phyloP scores from a whole-genome alignment of 768 basidiomycete species.

The Phylloporus sp. region DNA sequence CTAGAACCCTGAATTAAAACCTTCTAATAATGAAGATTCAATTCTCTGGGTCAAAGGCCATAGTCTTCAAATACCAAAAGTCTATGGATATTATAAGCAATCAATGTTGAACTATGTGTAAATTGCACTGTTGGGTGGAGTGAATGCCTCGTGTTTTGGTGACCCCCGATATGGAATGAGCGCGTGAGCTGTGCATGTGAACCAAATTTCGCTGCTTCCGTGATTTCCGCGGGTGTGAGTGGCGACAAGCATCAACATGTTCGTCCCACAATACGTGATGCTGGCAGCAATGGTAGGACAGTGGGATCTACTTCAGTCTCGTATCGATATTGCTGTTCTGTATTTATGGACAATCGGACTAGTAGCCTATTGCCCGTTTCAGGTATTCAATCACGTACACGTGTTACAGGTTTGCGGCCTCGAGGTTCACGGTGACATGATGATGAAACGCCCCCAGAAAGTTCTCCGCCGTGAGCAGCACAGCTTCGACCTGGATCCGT shows the following conservation, averaged over 20 bases:
- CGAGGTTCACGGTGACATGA: slow-evolving; percentile 20
- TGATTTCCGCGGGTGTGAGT: neutral
- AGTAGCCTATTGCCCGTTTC: slow-evolving; percentile 5
- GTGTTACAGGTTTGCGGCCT: slow-evolving; percentile 25
- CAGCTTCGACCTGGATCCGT: slow-evolving; percentile 17
- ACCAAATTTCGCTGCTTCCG: neutral
- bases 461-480: slow-evolving; percentile 16
- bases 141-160: too few species aligned
- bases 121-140: too few species aligned
- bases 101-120: too few species aligned
- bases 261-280: neutral
- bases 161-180: neutral
- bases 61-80: too few species aligned
- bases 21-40: too few species aligned
- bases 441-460: slow-evolving; percentile 15
- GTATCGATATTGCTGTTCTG: neutral
- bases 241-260: neutral
- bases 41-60: too few species aligned
- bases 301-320: neutral
- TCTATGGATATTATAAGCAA: too few species aligned
- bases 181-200: neutral
- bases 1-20: too few species aligned
- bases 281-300: neutral
- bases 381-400: neutral
- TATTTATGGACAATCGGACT: neutral